Base-by-base conservation (phyloP, 352 stramenopile species). In the Phytophthora meadii region DNA sequence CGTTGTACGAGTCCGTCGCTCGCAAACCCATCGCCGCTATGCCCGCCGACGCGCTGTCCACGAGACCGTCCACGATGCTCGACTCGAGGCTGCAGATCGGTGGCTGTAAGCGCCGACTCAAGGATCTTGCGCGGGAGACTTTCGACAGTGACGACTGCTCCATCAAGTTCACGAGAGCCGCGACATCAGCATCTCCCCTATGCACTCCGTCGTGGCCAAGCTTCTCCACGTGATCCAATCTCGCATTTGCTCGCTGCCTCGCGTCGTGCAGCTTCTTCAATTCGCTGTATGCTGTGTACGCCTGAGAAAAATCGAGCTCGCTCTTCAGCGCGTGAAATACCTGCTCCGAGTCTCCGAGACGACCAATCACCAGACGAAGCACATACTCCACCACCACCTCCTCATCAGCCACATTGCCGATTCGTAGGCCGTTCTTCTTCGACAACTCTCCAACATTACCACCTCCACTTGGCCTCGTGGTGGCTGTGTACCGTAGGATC, bases 401-500 rank as follows among this genome's bases (percentile, higher is more conserved):
- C 45, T 78, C 70, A 28, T 81, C 75, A 4, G 72, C 52, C 40
- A 68, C 65, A 10, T 58, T 68, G 3, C 50, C 53, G 22, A 64
- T 57, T 14, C 51, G 25, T 34, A 65, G 17, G 5, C 32, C 41
- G n/a, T 74, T 48, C 34, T 78, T 65, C 36, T 68, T 68, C 10
- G 41, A 45, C 32, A 56, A 37, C 10, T 68, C 58, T 30, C 40
- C 37, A 10, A 19, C 64, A 34, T 82, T 65, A 36, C 87, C 82
- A 28, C 19, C 28, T 59, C 40, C 50, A 45, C 17, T 49, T 36
- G 53, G 44, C 19, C 77, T 80, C 56, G 83, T 83, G 25, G 73
- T 88, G 1, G 86, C 76, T 4, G 87, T 68, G 60, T 85, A 88
- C 8, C 73, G 71, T n/a, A 96, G 39, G 41, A 89, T 76, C 9